Percentiles rank a stretch among this genome's conserved stretches.
phyloP scores from a whole-genome alignment of 441 rosid genomes.

The Euphorbia corollata region DNA sequence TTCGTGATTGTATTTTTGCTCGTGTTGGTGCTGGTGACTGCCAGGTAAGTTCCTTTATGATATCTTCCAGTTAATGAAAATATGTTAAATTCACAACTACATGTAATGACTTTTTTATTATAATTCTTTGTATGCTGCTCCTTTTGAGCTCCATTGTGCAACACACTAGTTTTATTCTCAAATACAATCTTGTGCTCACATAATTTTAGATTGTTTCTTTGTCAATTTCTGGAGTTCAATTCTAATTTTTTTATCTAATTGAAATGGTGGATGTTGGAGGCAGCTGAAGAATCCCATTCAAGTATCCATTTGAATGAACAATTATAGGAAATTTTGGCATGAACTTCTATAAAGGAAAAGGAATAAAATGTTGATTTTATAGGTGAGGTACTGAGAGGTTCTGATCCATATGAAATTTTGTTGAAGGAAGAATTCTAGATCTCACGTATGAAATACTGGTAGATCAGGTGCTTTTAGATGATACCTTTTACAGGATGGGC shows the following conservation, averaged over 20 bases:
- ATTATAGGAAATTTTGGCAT: not conserved
- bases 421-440: not conserved
- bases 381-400: not conserved
- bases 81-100: not conserved
- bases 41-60: constrained; percentile 60
- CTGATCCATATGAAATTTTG: not conserved
- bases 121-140: not conserved
- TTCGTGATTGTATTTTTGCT: constrained; percentile 95
- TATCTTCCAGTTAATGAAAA: constrained; percentile 11
- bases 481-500: not conserved
- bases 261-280: not conserved
- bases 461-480: not conserved
- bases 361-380: not conserved
- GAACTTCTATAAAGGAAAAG: too few species aligned
- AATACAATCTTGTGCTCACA: not conserved
- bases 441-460: too few species aligned
- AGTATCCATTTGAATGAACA: not conserved
- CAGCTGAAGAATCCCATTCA: not conserved
- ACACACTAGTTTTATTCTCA: not conserved
- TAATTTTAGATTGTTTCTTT: constrained; percentile 5
- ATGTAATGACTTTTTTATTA: not conserved
- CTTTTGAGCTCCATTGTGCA: not conserved
- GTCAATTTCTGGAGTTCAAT: not conserved
- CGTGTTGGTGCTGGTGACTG: constrained; percentile 99
- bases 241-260: not conserved